A percentile compares a stretch with the other conserved stretches of the same genome.
Evolutionary conservation across 2,329 filamentous ascomycete species (phyloP).

Genomic region (Periconia sp.): DNA sequence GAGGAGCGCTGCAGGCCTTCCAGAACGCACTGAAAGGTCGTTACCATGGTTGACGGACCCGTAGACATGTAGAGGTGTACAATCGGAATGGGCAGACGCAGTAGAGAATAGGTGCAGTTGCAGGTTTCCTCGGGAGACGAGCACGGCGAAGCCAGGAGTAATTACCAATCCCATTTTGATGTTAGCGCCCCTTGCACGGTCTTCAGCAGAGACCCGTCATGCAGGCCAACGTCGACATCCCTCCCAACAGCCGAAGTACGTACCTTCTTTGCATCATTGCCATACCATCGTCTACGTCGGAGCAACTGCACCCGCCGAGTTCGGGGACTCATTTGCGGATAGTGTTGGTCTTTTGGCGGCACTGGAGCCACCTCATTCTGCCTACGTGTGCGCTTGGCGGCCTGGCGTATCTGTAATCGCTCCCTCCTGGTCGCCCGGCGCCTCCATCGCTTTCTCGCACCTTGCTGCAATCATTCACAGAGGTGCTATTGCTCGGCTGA

Average conservation of each 20-base stretch:
- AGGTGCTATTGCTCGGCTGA: constrained; percentile 11
- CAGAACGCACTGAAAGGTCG: neutral
- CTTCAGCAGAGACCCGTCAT: constrained; percentile 29
- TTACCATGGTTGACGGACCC: neutral
- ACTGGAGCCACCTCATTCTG: constrained; percentile 40
- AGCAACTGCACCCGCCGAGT: constrained; percentile 7
- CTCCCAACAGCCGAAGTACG: constrained; percentile 23
- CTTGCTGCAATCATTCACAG: constrained; percentile 5
- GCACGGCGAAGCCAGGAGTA: constrained; percentile 23
- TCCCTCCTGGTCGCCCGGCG: constrained; percentile 33
- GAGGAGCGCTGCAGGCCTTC: neutral
- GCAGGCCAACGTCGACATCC: constrained; percentile 36
- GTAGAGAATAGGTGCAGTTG: neutral
- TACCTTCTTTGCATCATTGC: constrained; percentile 15
- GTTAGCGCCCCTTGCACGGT: constrained; percentile 42
- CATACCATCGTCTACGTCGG: constrained; percentile 10
- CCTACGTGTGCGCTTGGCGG: constrained; percentile 44
- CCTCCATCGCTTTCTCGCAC: constrained; percentile 7
- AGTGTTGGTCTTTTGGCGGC: constrained; percentile 29
- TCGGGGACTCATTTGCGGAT: constrained; percentile 17
- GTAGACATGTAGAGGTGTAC: neutral
- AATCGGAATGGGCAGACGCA: too few relatives aligned
- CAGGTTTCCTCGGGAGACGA: too few relatives aligned
- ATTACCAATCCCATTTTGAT: constrained; percentile 42
- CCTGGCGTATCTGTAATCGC: constrained; percentile 39